Base-by-base conservation (phyloP, 768 basidiomycete species). In the Lactifluus echinatus region DNA sequence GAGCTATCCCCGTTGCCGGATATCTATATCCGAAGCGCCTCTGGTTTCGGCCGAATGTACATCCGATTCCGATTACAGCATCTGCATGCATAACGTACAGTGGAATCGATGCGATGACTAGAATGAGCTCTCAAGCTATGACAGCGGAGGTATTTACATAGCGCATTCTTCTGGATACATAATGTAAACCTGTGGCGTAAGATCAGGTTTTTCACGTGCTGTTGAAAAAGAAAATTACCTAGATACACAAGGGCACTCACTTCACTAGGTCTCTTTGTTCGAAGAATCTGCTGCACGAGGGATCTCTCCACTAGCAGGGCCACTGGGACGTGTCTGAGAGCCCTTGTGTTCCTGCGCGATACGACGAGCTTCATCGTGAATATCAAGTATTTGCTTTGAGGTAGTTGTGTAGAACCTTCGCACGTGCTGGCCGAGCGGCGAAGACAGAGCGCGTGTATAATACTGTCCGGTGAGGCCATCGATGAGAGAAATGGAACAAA, bases 341-440 rank as follows among this genome's bases (percentile, higher is more conserved):
- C 17, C 55, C 66, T 87, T 84, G 63, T 87, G 79, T 54, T 75
- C 70, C 26, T 77, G 78, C 26, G 84, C 82, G 65, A 97, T 90
- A 29, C 94, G 82, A 58, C 77, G 75, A 2, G 94, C 94, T 71
- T 97, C 94, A 66, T 93, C 90, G 67, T 96, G 93, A 47, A 97
- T 93, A 67, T 97, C 93, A 19, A 79, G 66, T 26, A 91, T 84
- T 70, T 94, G 89, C 74, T 96, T 97, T 19, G 84, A 77, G 8
- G 92, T 94, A 43, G 73, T 72, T 14, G 94, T 95, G 75, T 96
- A 97, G 75, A 96, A 97, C 1, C 72, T 65, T 28, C 74, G 71
- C 56, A 96, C 89, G 65, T 81, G 84, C 73, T 84, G 79, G 11
- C 93, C 93, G 23, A 85, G 70, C 1, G 87, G 80, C 37, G 89